phyloP scores from a whole-genome alignment of 2,329 filamentous ascomycete species.

The Aspergillus aculeatinus region DNA sequence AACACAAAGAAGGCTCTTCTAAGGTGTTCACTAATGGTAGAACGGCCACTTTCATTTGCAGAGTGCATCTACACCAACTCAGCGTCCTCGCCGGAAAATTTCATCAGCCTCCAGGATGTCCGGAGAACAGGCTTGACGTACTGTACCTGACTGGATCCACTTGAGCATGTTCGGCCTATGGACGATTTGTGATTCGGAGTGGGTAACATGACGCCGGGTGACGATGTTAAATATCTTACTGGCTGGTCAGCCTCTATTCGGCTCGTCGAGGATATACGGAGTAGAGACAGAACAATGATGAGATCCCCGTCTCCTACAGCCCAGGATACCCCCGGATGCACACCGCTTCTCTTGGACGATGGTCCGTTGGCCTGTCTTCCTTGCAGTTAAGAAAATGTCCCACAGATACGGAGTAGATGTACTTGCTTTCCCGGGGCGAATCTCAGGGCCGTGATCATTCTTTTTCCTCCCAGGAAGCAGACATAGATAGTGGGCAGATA shows the following conservation, averaged over 20 bases:
- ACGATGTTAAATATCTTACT: not conserved
- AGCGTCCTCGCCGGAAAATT: not conserved
- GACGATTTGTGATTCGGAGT: not conserved
- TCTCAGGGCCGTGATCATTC: not conserved
- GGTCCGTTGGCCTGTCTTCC: not conserved
- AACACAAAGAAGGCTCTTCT: not conserved
- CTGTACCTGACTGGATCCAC: slow-evolving; percentile 4
- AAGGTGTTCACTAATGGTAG: not conserved
- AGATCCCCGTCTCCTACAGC: not conserved
- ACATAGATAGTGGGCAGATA: no score
- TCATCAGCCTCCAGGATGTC: not conserved
- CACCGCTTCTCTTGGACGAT: not conserved
- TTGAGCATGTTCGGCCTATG: not conserved
- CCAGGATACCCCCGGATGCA: not conserved
- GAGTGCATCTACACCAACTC: not conserved
- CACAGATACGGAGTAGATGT: not conserved
- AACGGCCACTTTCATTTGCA: not conserved
- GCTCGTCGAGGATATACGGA: not conserved
- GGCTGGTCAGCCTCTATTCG: not conserved
- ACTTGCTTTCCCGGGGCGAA: not conserved
- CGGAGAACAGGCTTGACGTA: not conserved
- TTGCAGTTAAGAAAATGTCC: not conserved
- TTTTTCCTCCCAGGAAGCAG: no score
- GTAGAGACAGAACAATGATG: not conserved
- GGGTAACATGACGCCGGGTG: not conserved